Percentiles rank a stretch among this genome's conserved stretches.
Conservation (phyloP, 768 basidiomycete species). For the Rhizopogon roseolus region DNA sequence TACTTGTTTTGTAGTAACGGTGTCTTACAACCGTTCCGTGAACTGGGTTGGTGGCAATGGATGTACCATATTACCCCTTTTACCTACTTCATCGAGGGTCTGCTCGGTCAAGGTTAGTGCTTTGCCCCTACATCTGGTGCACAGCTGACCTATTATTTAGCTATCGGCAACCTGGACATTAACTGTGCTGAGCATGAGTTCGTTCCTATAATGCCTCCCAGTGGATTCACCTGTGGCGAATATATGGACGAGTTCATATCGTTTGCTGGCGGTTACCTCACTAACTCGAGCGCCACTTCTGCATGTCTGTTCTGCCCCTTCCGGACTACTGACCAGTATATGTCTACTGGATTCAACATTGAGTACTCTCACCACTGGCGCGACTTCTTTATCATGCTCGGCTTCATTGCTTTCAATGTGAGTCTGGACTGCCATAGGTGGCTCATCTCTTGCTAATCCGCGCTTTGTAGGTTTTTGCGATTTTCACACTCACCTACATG, state of each 20-base stretch:
- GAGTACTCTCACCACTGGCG: constrained; percentile 47
- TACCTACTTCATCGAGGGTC: constrained; percentile 51
- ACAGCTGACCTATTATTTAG: constrained; percentile 21
- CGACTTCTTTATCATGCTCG: constrained; percentile 42
- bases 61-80: constrained; percentile 57
- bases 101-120: constrained; percentile 41
- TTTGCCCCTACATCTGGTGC: too few relatives aligned
- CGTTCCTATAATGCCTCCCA: constrained; percentile 46
- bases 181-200: constrained; percentile 60
- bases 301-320: constrained; percentile 53
- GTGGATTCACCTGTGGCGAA: constrained; percentile 39
- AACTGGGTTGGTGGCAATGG: constrained; percentile 69
- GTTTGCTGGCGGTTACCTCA: constrained; percentile 41
- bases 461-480: constrained; percentile 17
- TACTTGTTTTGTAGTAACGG: constrained; percentile 38
- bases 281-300: constrained; percentile 31
- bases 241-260: constrained; percentile 42
- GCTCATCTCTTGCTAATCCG: background rate
- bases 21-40: constrained; percentile 58
- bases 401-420: constrained; percentile 40
- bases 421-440: constrained; percentile 8
- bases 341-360: constrained; percentile 47
- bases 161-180: constrained; percentile 45
- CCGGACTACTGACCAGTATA: constrained; percentile 51
- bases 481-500: constrained; percentile 26